Percentiles rank a stretch among this genome's conserved stretches.
Evolutionary conservation across 2,329 filamentous ascomycete species (phyloP).

Genomic region (Nannizziopsis arthrosporioides): DNA sequence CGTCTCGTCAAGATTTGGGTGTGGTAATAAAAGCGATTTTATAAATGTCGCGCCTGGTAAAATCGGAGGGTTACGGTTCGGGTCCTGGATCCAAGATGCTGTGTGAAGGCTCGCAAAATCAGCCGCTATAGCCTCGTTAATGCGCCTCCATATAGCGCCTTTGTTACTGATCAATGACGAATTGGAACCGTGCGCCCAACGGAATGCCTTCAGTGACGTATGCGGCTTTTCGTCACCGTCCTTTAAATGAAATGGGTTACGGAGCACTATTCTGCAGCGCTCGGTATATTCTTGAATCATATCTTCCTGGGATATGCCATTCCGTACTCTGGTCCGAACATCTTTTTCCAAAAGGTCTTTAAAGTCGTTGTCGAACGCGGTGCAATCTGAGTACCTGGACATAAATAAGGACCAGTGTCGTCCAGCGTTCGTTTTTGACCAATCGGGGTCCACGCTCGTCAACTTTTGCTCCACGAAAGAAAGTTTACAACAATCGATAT

Average conservation of each 20-base stretch:
- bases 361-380: background rate
- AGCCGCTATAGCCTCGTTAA: background rate
- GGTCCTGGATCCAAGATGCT: background rate
- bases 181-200: background rate
- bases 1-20: constrained; percentile 3
- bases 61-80: constrained; percentile 1
- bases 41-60: constrained; percentile 1
- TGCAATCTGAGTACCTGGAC: background rate
- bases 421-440: constrained; percentile 7
- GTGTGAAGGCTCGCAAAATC: constrained; percentile 5
- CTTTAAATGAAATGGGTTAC: background rate
- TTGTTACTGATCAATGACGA: background rate
- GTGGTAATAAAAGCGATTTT: constrained; percentile 7
- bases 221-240: background rate
- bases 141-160: background rate
- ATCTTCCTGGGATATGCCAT: constrained; percentile 1
- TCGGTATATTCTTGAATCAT: background rate
- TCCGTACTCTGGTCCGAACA: background rate
- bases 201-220: background rate
- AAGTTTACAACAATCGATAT: constrained; percentile 9
- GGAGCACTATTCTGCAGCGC: constrained; percentile 2
- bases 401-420: constrained; percentile 12
- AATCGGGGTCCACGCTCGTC: background rate
- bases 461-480: constrained; percentile 10
- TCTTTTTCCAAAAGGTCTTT: background rate